Percentiles rank a stretch among this genome's conserved stretches.
Conservation (phyloP, 2,329 filamentous ascomycete species). For the Cladosporium sp. region DNA sequence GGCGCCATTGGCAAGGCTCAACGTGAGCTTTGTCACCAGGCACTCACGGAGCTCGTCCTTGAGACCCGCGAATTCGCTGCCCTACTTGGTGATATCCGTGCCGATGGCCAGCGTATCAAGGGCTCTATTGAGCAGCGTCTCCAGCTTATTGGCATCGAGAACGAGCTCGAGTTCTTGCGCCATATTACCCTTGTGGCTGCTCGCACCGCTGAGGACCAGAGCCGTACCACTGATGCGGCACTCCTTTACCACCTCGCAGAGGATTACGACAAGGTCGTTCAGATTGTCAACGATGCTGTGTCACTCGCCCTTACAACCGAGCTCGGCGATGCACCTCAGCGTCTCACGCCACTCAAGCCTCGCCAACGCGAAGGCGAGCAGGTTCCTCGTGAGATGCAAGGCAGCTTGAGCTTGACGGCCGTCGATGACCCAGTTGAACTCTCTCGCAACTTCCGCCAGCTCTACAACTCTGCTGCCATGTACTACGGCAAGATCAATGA, state of each 20-base stretch:
- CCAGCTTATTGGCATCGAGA: conserved; percentile 73
- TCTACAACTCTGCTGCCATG: conserved; percentile 63
- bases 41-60: conserved; percentile 88
- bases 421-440: conserved; percentile 67
- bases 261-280: conserved; percentile 92
- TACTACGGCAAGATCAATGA: conserved; percentile 61
- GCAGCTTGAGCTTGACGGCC: conserved; percentile 65
- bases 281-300: conserved; percentile 83
- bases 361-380: conserved; percentile 45
- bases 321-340: conserved; percentile 76
- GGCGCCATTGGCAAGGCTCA: conserved; percentile 75
- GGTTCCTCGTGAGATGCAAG: conserved; percentile 43
- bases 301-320: conserved; percentile 87
- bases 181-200: conserved; percentile 93
- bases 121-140: conserved; percentile 87
- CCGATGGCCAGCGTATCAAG: conserved; percentile 79
- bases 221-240: conserved; percentile 88
- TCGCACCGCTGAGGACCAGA: conserved; percentile 89
- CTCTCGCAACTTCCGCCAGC: conserved; percentile 60
- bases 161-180: conserved; percentile 81
- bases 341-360: conserved; percentile 77
- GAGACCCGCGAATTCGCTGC: conserved; percentile 95
- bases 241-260: conserved; percentile 91
- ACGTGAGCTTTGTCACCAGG: conserved; percentile 82
- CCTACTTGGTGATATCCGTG: conserved; percentile 84